Base-by-base conservation (phyloP, 805 yeast species). In the Kazachstania martiniae region DNA sequence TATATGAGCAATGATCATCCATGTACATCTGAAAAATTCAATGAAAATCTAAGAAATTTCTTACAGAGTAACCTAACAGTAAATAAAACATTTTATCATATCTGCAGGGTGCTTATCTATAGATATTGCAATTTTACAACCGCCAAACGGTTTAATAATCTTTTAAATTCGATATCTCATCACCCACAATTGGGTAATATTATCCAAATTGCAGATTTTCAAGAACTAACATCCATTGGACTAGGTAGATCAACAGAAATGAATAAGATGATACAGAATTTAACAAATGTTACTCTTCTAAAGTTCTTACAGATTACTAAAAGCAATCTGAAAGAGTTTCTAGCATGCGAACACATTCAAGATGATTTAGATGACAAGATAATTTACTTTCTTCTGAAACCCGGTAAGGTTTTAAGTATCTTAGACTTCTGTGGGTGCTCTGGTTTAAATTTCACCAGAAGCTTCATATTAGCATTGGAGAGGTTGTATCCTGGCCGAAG, bases 181-280 rank as follows among this genome's bases (percentile, higher is more conserved):
- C 60, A 62, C 32, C 59, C 63, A 3, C 58, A 62, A 27, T 57
- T 77, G 29, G 77, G 79, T 12, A 70, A 65, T 38, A 40, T 46
- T 23, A 89, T 83, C 14, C 74, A 76, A 44, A 74, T 77, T 32
- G 69, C 87, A 44, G 95, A 86, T 59, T 87, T 86, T 47, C 81
- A 82, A 47, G 89, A 82, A 44, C 79, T 86, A 56, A 85, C 95
- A 1, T 77, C 89, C 0, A 76, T 87, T 30, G 95, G 95, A 0
- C 65, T 86, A 29, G 95, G 95, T 2, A 65, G 95, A 41, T 81
- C 95, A 0, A 84, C 82, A 8, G 70, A 78, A 44, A 86, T 86
- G 94, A 87, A 82, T 58, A 77, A 73, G 55, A 93, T 82, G 56
- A 86, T 86, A 44, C 93, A 86, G 56, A 82, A 83, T 82, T 84